Conservation (phyloP, 306 rosid species). For the Luffa aegyptiaca region DNA sequence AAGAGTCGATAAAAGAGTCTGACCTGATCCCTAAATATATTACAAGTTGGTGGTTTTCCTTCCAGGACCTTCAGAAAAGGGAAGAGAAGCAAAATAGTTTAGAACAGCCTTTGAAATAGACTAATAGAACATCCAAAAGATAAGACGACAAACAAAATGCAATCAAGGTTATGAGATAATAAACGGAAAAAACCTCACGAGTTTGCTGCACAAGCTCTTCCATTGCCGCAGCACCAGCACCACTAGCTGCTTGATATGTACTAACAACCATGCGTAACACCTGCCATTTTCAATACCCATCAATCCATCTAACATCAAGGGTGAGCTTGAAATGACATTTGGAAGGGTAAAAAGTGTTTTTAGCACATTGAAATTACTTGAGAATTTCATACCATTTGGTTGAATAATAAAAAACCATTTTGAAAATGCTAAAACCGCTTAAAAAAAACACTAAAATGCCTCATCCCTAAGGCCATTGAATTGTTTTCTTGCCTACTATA, state of each 20-base stretch:
- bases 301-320: background rate
- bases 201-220: constrained; percentile 94
- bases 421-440: background rate
- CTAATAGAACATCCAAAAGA: background rate
- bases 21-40: constrained; percentile 80
- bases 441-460: background rate
- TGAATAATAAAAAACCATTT: background rate
- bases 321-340: background rate
- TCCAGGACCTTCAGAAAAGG: constrained; percentile 50
- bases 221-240: constrained; percentile 99
- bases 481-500: background rate
- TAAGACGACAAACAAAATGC: background rate
- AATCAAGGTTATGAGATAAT: constrained; percentile 5
- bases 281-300: constrained; percentile 32
- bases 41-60: constrained; percentile 74
- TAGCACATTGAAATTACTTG: background rate
- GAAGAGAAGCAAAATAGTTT: background rate
- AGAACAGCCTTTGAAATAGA: background rate
- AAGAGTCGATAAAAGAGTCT: constrained; percentile 5
- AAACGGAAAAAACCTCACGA: constrained; percentile 54
- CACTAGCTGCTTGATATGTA: constrained; percentile 97
- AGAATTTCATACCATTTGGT: background rate
- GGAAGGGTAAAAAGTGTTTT: background rate
- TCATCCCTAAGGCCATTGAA: background rate
- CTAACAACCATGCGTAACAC: constrained; percentile 92